Evolutionary conservation across 1,284 basidiomycete genomes (phyloP), one percentile per base, ranked within the genome.

Genomic region (Irpex sp.): DNA sequence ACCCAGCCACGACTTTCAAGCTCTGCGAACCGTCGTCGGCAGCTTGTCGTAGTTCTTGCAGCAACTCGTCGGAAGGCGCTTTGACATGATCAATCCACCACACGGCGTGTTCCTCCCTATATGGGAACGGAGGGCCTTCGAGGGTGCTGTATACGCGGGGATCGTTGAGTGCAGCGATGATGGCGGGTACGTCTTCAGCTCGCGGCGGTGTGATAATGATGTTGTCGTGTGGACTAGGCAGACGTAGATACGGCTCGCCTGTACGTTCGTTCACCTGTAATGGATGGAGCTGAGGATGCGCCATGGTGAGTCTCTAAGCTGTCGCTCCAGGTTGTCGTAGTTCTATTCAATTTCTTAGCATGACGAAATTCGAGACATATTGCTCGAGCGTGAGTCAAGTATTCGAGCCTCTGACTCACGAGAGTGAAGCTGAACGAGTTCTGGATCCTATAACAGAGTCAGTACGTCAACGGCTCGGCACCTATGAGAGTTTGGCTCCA

Each of bases 121-220:
- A 87, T 7, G 87, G 87, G 60, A 77, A 76, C 0, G 84, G 85
- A 8, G 85, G 84, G 8, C 73, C 72, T n/a, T 67, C 65, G 7
- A 86, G 65, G 76, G 76, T 80, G 42, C 67, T 64, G 57, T 74
- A 75, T 4, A 87, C 75, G 5, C 69, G 66, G n/a, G 77, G 75
- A 68, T 86, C 80, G 62, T 84, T 85, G 65, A 85, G 64, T 58
- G 76, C 68, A 1, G 70, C 63, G 5, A 73, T 65, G 21, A 76
- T 60, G 28, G 62, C 61, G n/a, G 69, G 67, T 19, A 64, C 73
- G 64, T 86, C 84, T 52, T 69, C 73, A 12, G 66, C 57, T 45
- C 83, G 78, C 28, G 80, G 79, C 21, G 84, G 79, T 0, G 84
- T 86, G 33, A 86, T 64, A 64, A 86, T 80, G 64, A 86, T 80